Conservation (phyloP, 2,329 filamentous ascomycete genomes). For the Dactylellina leptospora region DNA sequence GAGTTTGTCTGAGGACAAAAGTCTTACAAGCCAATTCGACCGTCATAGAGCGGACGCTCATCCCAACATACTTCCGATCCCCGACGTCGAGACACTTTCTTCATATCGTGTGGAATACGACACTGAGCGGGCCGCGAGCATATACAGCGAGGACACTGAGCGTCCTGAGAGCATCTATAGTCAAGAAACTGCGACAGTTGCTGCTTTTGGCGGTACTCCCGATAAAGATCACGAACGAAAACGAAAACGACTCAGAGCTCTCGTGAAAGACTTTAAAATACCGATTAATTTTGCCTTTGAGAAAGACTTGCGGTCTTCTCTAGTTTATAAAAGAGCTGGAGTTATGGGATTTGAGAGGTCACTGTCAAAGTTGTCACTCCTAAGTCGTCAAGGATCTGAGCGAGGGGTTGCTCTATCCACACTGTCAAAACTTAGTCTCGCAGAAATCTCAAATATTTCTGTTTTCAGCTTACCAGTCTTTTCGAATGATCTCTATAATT, state of each 20-base stretch:
- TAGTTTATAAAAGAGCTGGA: slow-evolving; percentile 23
- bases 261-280: neutral
- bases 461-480: slow-evolving; percentile 20
- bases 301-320: slow-evolving; percentile 15
- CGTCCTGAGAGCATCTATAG: neutral
- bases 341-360: neutral
- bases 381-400: slow-evolving; percentile 4
- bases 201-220: too few relatives aligned
- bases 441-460: slow-evolving; percentile 28
- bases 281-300: neutral
- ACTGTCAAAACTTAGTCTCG: slow-evolving; percentile 14
- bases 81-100: neutral
- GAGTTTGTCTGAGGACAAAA: neutral
- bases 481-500: slow-evolving; percentile 16
- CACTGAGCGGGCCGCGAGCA: too few relatives aligned
- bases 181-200: neutral
- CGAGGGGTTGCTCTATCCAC: slow-evolving; percentile 1
- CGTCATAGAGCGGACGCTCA: neutral
- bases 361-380: neutral
- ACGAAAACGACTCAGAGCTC: neutral
- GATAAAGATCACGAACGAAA: too few relatives aligned
- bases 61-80: neutral
- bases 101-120: neutral
- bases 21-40: neutral
- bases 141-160: neutral